Evolutionary conservation across 2,329 filamentous ascomycete genomes (phyloP), one percentile per base, ranked within the genome.

Genomic region (Capronia coronata): DNA sequence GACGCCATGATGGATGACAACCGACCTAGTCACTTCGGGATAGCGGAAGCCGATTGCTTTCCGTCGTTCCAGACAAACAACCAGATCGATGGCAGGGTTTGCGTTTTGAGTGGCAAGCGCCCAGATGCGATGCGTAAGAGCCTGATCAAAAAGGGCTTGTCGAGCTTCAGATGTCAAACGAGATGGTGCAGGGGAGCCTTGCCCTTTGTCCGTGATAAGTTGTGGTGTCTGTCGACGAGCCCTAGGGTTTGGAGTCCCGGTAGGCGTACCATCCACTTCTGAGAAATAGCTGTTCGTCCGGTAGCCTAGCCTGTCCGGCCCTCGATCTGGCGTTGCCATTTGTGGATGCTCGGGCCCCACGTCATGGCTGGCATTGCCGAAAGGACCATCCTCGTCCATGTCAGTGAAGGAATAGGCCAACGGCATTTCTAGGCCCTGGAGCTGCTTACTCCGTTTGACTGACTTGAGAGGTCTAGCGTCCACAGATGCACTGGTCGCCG

Each of bases 31-130:
- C 58, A 98, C 95, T 64, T 98, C 93, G 14, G 95, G 91, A 64
- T 98, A 98, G 43, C 90, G 82, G 71, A 98, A 98, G 0, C 93
- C 93, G 61, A 98, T 95, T 0, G 86, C 83, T 61, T 94, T 88
- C 22, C 87, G 80, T 18, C 93, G 82, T 67, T 98, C 93, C 1
- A 98, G 75, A 64, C 93, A 98, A 4, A 96, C 86, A 1, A 98
- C 74, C 14, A 98, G 72, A 66, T 98, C 93, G 0, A 94, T 87
- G 0, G 93, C 91, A 0, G 93, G 93, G 64, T 98, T 97, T 1
- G 90, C 89, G 43, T 90, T 86, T 1, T 84, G 84, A 0, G 91
- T 97, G 1, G 93, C 89, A 14, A 94, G 76, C 52, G 91, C 85
- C 93, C 93, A 98, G 59, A 96, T 97, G 9, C 87, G 84, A 60